Conservation (phyloP, 208 protist species). For the Angomonas ambiguus region DNA sequence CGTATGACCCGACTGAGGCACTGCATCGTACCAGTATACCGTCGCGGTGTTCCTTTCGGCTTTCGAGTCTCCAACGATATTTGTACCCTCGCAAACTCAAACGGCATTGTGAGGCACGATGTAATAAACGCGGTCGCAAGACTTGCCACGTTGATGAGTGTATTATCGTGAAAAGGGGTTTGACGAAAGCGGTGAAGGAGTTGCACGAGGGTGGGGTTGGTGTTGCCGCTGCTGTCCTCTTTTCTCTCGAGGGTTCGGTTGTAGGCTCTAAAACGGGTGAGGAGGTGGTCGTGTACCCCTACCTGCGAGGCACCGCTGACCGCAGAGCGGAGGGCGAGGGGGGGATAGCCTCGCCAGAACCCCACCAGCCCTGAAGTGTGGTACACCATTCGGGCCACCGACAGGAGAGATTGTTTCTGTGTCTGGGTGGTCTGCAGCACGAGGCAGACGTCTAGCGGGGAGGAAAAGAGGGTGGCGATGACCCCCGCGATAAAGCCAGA, state of each 20-base stretch:
- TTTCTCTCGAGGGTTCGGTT: slow-evolving; percentile 27
- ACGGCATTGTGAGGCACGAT: slow-evolving; percentile 80
- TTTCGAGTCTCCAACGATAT: slow-evolving; percentile 82
- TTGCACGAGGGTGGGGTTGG: background rate
- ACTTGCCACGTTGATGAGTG: slow-evolving; percentile 76
- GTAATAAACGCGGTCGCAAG: slow-evolving; percentile 81
- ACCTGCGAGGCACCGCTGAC: slow-evolving; percentile 87
- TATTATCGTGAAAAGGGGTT: slow-evolving; percentile 43
- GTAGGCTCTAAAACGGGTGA: slow-evolving; percentile 51
- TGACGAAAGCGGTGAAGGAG: background rate
- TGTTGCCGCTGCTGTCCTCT: background rate
- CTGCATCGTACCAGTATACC: slow-evolving; percentile 77
- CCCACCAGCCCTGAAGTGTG: slow-evolving; percentile 42
- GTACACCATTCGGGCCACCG: slow-evolving; percentile 40
- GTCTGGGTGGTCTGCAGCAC: slow-evolving; percentile 84
- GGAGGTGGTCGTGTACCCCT: slow-evolving; percentile 88
- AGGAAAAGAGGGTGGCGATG: slow-evolving; percentile 83
- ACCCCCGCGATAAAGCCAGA: slow-evolving; percentile 68
- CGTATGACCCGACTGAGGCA: slow-evolving; percentile 64
- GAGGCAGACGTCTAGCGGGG: slow-evolving; percentile 88
- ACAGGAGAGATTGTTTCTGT: slow-evolving; percentile 45
- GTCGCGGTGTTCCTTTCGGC: slow-evolving; percentile 32
- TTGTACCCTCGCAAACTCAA: slow-evolving; percentile 84
- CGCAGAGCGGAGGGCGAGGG: slow-evolving; percentile 68
- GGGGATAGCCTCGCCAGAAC: slow-evolving; percentile 82